These are phyloP conservation scores for Brassica rapa DNA, from an alignment of 345 rosid genomes.

Conservation along the genomic window DNA sequence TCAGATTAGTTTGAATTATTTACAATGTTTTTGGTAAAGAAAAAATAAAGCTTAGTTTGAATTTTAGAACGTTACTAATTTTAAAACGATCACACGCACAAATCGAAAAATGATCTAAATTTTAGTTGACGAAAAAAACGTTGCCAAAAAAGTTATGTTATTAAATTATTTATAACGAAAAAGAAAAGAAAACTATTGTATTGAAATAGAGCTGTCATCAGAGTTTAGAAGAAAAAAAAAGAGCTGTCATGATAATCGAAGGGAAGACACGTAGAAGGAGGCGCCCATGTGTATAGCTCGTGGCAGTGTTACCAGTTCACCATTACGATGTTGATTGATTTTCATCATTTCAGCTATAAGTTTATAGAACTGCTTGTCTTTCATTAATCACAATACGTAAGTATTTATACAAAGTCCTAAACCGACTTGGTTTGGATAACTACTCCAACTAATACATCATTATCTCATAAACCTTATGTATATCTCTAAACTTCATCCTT, in stretches of 20 bases:
- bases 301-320: constrained; percentile 7
- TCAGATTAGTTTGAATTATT: not conserved
- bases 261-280: not conserved
- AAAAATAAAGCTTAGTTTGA: not conserved
- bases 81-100: no score
- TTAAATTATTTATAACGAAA: not conserved
- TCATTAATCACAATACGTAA: no score
- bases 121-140: not conserved
- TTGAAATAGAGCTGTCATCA: not conserved
- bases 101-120: no score
- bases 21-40: no score
- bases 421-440: no score
- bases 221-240: no score
- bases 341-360: not conserved
- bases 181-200: not conserved
- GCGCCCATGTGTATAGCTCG: constrained; percentile 10
- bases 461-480: no score
- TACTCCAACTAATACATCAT: no score
- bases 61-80: not conserved
- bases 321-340: not conserved
- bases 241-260: not conserved
- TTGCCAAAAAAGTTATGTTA: not conserved
- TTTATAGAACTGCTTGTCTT: no score
- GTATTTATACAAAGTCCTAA: no score
- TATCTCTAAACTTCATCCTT: no score